Percentiles rank a stretch among this genome's conserved stretches.
Evolutionary conservation across 2,329 filamentous ascomycete genomes (phyloP).

Genomic region (Fusarium sp.): DNA sequence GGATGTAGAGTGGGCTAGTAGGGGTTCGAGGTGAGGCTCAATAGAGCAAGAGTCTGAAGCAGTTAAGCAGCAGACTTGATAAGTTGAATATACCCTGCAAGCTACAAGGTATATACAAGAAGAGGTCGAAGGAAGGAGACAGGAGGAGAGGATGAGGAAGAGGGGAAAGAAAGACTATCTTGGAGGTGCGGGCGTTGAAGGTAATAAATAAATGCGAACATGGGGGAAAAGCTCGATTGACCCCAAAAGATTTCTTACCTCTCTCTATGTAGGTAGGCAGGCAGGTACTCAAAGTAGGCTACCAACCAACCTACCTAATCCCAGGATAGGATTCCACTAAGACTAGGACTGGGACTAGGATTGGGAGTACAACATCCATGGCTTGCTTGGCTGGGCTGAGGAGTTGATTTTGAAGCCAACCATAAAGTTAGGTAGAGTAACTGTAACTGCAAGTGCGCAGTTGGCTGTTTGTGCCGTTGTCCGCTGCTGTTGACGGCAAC

Average conservation of each 20-base stretch:
- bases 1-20: constrained; percentile 1
- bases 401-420: neutral
- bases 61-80: constrained; percentile 42
- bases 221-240: constrained; percentile 16
- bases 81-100: constrained; percentile 25
- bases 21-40: constrained; percentile 30
- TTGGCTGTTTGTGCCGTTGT: constrained; percentile 2
- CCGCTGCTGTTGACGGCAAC: constrained; percentile 16
- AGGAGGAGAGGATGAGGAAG: neutral
- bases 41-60: constrained; percentile 36
- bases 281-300: neutral
- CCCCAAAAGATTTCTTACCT: constrained; percentile 23
- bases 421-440: neutral
- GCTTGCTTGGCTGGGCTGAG: constrained; percentile 1
- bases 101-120: constrained; percentile 16
- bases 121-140: constrained; percentile 11
- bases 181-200: constrained; percentile 27
- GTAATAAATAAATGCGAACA: constrained; percentile 41
- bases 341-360: constrained; percentile 3
- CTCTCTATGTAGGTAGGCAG: neutral
- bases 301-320: neutral
- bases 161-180: neutral
- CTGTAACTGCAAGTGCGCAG: neutral
- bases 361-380: constrained; percentile 16
- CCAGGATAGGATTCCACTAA: constrained; percentile 1